These are phyloP conservation scores for Malus sieversii DNA, from an alignment of 306 rosid species.

Conservation along the genomic window DNA sequence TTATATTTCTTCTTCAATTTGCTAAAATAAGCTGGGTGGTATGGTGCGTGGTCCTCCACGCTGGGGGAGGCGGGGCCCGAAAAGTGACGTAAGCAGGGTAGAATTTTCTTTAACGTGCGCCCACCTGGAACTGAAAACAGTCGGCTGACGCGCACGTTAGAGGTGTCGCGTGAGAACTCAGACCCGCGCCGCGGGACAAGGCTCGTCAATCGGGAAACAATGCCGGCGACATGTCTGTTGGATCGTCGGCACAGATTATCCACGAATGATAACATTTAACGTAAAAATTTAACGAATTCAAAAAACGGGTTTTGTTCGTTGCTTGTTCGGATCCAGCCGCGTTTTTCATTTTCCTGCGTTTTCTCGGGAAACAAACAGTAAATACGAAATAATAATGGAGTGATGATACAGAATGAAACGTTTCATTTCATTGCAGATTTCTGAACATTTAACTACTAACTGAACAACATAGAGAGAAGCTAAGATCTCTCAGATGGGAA, in stretches of 20 bases:
- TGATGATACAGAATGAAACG: background rate
- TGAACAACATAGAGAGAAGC: slow-evolving; percentile 35
- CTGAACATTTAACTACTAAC: background rate
- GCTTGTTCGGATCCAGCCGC: background rate
- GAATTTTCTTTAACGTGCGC: background rate
- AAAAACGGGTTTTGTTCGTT: background rate
- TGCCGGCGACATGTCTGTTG: slow-evolving; percentile 37
- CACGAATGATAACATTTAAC: background rate
- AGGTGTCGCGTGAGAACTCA: background rate
- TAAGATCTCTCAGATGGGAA: slow-evolving; percentile 24
- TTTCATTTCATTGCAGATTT: background rate
- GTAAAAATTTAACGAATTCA: background rate
- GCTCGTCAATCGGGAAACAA: slow-evolving; percentile 16
- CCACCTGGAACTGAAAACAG: background rate
- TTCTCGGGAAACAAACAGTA: background rate
- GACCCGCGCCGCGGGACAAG: slow-evolving; percentile 8
- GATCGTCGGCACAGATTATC: background rate
- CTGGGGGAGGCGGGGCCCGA: background rate
- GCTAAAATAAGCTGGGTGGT: background rate
- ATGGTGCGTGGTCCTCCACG: background rate
- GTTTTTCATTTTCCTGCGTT: background rate
- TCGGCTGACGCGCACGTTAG: background rate
- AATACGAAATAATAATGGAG: background rate
- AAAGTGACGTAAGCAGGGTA: background rate
- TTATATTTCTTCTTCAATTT: no score